Evolutionary conservation across 345 rosid genomes (phyloP).

Genomic region (Lepidium sativum): DNA sequence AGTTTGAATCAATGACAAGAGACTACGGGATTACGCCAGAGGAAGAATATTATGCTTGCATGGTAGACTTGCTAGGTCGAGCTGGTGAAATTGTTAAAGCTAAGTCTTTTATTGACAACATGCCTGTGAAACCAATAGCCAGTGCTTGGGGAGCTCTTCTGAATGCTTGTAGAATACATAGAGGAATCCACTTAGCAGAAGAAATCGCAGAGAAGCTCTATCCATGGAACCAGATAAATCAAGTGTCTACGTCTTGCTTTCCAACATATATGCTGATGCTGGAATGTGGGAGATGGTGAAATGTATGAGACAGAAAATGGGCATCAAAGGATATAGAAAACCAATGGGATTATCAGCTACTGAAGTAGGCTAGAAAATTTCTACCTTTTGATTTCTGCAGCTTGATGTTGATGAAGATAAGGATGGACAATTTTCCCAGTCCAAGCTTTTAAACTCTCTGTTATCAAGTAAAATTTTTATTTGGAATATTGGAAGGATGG

Average conservation of each 20-base stretch:
- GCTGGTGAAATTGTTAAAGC: slow-evolving; percentile 40
- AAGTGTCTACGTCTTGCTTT: slow-evolving; percentile 27
- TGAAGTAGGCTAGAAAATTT: slow-evolving; percentile 8
- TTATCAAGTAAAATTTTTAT: background rate
- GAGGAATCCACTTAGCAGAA: slow-evolving; percentile 41
- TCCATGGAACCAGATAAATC: slow-evolving; percentile 26
- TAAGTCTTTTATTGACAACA: slow-evolving; percentile 21
- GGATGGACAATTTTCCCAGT: background rate
- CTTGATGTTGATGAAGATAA: background rate
- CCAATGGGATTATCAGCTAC: slow-evolving; percentile 18
- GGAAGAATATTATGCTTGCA: slow-evolving; percentile 53
- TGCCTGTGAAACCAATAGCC: slow-evolving; percentile 35
- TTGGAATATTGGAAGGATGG: background rate
- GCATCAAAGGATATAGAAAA: slow-evolving; percentile 17
- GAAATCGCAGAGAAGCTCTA: slow-evolving; percentile 38
- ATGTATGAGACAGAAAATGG: slow-evolving; percentile 27
- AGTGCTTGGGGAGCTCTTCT: slow-evolving; percentile 42
- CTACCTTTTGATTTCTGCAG: slow-evolving; percentile 1
- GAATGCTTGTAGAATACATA: slow-evolving; percentile 43
- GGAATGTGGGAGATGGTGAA: slow-evolving; percentile 32
- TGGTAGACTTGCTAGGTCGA: slow-evolving; percentile 46
- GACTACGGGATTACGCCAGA: slow-evolving; percentile 32
- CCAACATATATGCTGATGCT: slow-evolving; percentile 34
- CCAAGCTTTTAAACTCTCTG: background rate
- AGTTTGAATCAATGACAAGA: slow-evolving; percentile 31